Evolutionary conservation across 306 rosid genomes (phyloP).

Genomic region (Oemleria cerasiformis): DNA sequence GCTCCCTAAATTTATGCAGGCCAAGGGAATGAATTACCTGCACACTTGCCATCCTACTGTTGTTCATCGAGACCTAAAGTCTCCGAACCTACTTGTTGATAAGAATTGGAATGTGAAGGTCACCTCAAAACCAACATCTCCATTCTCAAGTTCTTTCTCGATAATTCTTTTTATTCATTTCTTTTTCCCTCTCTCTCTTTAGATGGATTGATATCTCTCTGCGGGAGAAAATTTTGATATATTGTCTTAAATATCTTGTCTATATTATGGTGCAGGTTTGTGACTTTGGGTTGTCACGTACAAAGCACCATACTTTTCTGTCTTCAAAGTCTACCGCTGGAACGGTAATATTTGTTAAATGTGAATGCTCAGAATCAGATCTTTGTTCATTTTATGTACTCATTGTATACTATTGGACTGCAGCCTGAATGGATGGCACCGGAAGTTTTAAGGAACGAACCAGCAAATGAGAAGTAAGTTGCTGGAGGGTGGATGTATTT

Average conservation of each 20-base stretch:
- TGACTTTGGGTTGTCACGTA: conserved; percentile 97
- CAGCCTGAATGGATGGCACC: conserved; percentile 99
- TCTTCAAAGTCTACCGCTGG: conserved; percentile 99
- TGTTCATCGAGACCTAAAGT: conserved; percentile 95
- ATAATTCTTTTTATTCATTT: not conserved
- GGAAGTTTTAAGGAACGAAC: conserved; percentile 90
- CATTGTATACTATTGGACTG: conserved; percentile 26
- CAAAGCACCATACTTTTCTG: conserved; percentile 86
- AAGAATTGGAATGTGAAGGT: conserved; percentile 98
- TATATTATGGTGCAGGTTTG: conserved; percentile 55
- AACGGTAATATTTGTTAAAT: conserved; percentile 62
- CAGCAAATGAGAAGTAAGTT: conserved; percentile 90
- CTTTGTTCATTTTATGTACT: conserved; percentile 5
- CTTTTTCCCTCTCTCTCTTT: not conserved
- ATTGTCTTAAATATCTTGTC: conserved; percentile 19
- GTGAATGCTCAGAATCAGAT: conserved; percentile 2
- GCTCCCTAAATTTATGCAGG: conserved; percentile 44
- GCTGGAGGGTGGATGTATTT: conserved; percentile 10
- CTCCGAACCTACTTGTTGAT: conserved; percentile 98
- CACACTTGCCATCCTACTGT: conserved; percentile 94
- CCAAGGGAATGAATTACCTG: conserved; percentile 99
- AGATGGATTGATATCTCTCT: conserved; percentile 18
- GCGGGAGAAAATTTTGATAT: not conserved
- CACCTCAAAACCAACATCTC: conserved; percentile 23
- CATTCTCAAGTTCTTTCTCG: conserved; percentile 1